phyloP scores from a whole-genome alignment of 1,284 basidiomycete species.

The Sporisorium exsertum region DNA sequence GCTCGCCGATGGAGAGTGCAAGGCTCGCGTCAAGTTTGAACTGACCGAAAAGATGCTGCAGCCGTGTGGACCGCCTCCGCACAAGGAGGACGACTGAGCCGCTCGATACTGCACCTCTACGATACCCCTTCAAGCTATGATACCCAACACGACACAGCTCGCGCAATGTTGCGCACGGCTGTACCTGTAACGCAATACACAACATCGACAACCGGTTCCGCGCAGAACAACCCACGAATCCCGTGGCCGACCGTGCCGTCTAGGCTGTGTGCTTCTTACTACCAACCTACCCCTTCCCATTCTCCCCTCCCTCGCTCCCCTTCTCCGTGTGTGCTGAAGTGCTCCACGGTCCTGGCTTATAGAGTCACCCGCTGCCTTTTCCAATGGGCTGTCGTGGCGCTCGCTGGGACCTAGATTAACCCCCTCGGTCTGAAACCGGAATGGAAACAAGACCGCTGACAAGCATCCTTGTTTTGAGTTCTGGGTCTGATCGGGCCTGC shows the following conservation, averaged over 20 bases:
- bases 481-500: constrained; percentile 23
- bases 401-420: constrained; percentile 59
- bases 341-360: constrained; percentile 52
- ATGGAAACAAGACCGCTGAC: constrained; percentile 33
- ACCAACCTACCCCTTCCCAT: background rate
- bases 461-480: constrained; percentile 28
- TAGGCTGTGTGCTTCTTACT: background rate
- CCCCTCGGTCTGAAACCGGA: constrained; percentile 4
- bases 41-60: constrained; percentile 84
- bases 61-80: constrained; percentile 95
- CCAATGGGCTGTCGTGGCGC: constrained; percentile 52
- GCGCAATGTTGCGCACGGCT: constrained; percentile 1
- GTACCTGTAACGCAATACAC: constrained; percentile 17
- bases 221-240: no score
- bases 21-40: constrained; percentile 91
- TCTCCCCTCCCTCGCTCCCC: no score
- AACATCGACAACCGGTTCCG: background rate
- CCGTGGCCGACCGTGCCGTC: background rate
- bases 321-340: constrained; percentile 23
- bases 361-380: constrained; percentile 59
- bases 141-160: constrained; percentile 10
- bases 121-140: constrained; percentile 24
- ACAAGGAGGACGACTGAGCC: constrained; percentile 82
- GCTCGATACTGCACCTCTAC: background rate
- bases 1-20: constrained; percentile 91